Percentiles rank a stretch among this genome's conserved stretches.
These are phyloP conservation scores for Volutella citrinella DNA, from an alignment of 2,329 filamentous ascomycete species.

Conservation along the genomic window DNA sequence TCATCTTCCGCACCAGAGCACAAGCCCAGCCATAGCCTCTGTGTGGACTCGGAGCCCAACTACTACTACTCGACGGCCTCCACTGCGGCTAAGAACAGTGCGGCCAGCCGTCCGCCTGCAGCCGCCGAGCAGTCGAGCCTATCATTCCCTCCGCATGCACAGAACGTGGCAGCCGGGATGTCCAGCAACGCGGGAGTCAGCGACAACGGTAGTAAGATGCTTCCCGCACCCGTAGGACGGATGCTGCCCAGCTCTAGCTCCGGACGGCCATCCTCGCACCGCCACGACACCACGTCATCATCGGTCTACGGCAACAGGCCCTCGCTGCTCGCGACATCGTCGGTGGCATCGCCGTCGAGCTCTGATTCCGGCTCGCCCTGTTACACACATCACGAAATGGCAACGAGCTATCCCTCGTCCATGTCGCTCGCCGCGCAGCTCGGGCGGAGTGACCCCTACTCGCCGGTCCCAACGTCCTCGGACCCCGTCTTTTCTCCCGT, in stretches of 20 bases:
- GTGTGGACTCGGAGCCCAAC: slow-evolving; percentile 23
- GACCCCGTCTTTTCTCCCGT: no score
- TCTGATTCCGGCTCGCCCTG: slow-evolving; percentile 18
- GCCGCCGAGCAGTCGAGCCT: slow-evolving; percentile 11
- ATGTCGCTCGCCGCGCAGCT: slow-evolving; percentile 15
- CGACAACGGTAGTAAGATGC: slow-evolving; percentile 17
- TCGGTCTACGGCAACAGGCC: slow-evolving; percentile 20
- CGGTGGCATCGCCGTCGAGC: slow-evolving; percentile 17
- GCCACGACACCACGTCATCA: slow-evolving; percentile 24
- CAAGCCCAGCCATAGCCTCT: slow-evolving; percentile 21
- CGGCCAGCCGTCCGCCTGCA: slow-evolving; percentile 13
- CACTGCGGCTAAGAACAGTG: slow-evolving; percentile 13
- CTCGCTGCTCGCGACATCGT: slow-evolving; percentile 7
- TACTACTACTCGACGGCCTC: slow-evolving; percentile 24
- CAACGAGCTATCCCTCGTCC: slow-evolving; percentile 6
- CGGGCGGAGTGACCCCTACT: slow-evolving; percentile 18
- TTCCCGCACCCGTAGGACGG: slow-evolving; percentile 17
- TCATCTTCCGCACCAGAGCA: slow-evolving; percentile 2
- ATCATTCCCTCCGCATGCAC: no score
- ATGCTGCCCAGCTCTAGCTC: slow-evolving; percentile 17
- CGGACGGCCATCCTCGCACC: slow-evolving; percentile 21
- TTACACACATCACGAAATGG: slow-evolving; percentile 24
- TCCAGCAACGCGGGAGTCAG: slow-evolving; percentile 19
- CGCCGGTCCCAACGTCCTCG: slow-evolving; percentile 14
- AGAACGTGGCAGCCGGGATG: no score